These are phyloP conservation scores for Trichomonascaceae sp. DNA, from an alignment of 1,139 yeast genomes.

Conservation along the genomic window DNA sequence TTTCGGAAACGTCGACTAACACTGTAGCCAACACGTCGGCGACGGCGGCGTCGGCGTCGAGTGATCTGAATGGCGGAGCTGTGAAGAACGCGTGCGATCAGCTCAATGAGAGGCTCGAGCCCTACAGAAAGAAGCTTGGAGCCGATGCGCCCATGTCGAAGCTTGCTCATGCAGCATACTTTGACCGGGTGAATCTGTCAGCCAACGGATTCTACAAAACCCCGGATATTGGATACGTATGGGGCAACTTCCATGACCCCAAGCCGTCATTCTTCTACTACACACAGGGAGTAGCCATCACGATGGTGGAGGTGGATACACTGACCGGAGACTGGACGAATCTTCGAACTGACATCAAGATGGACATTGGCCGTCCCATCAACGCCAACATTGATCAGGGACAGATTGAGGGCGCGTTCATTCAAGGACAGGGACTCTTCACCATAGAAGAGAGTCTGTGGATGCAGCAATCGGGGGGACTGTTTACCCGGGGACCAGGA, in stretches of 20 bases:
- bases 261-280: constrained; percentile 32
- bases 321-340: constrained; percentile 35
- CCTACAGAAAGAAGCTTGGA: constrained; percentile 27
- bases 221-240: constrained; percentile 33
- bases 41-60: constrained; percentile 35
- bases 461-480: constrained; percentile 27
- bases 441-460: constrained; percentile 36
- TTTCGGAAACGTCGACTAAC: constrained; percentile 34
- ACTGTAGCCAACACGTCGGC: constrained; percentile 35
- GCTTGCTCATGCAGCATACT: constrained; percentile 29
- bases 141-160: constrained; percentile 28
- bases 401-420: constrained; percentile 36
- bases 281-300: constrained; percentile 33
- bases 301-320: constrained; percentile 32
- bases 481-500: constrained; percentile 36
- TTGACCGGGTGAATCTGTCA: constrained; percentile 31
- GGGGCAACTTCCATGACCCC: constrained; percentile 28
- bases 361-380: constrained; percentile 36
- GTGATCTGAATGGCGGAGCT: constrained; percentile 36
- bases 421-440: constrained; percentile 36
- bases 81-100: constrained; percentile 33
- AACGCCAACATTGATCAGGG: constrained; percentile 37
- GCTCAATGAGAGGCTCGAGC: constrained; percentile 28
- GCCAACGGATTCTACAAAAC: constrained; percentile 39
- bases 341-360: constrained; percentile 30